These are phyloP conservation scores for Monilinia polystroma DNA, from an alignment of 2,329 filamentous ascomycete genomes.

Conservation along the genomic window DNA sequence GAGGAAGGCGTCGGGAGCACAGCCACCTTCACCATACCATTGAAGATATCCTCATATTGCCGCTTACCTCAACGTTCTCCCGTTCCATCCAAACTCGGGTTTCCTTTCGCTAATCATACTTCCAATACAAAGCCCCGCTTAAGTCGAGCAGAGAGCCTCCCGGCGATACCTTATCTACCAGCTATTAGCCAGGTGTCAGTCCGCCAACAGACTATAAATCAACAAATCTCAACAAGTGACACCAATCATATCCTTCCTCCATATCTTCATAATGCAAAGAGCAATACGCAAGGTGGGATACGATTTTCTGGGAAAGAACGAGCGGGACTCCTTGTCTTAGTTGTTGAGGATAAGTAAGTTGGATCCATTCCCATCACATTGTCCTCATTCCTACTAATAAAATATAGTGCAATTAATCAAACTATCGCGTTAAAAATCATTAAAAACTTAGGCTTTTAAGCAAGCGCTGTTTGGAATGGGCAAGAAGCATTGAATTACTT, in stretches of 20 bases:
- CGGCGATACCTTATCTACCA: conserved; percentile 14
- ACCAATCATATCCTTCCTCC: conserved; percentile 19
- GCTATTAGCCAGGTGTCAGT: background rate
- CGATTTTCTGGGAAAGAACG: conserved; percentile 24
- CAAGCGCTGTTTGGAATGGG: conserved; percentile 35
- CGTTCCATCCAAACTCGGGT: background rate
- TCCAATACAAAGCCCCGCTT: background rate
- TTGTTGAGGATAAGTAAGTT: conserved; percentile 35
- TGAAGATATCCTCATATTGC: conserved; percentile 28
- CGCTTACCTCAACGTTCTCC: background rate
- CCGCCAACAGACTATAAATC: conserved; percentile 22
- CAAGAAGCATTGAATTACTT: conserved; percentile 34
- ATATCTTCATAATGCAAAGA: conserved; percentile 2
- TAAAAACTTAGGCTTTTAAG: conserved; percentile 33
- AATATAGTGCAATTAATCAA: conserved; percentile 34
- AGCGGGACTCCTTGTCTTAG: conserved; percentile 29
- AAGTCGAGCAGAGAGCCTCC: background rate
- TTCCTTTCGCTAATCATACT: background rate
- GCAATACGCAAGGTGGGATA: background rate
- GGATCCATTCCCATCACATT: background rate
- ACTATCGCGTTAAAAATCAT: conserved; percentile 33
- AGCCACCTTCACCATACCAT: conserved; percentile 32
- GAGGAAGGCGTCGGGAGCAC: conserved; percentile 28
- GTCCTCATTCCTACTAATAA: conserved; percentile 10
- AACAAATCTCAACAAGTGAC: conserved; percentile 24